These are phyloP conservation scores for Naganishia onofrii DNA, from an alignment of 768 basidiomycete species.

Conservation along the genomic window DNA sequence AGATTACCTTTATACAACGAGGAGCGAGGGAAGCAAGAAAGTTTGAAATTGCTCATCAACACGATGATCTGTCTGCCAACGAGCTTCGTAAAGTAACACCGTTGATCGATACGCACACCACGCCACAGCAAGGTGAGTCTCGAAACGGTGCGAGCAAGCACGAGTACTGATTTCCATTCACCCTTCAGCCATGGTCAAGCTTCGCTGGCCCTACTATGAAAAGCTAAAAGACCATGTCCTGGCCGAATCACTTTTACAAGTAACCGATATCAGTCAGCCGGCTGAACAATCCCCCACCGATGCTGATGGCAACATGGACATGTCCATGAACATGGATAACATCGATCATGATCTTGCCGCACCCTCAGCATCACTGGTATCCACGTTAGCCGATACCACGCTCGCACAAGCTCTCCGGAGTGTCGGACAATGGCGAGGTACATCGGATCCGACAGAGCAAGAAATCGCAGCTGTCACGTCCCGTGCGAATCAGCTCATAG, in stretches of 20 bases:
- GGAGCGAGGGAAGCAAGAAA: constrained; percentile 9
- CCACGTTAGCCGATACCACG: constrained; percentile 8
- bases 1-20: constrained; percentile 14
- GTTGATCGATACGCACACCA: not conserved
- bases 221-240: not conserved
- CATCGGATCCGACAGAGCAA: not conserved
- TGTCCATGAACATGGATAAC: not conserved
- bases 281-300: not conserved
- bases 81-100: constrained; percentile 8
- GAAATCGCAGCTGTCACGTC: constrained; percentile 7
- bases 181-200: constrained; percentile 1
- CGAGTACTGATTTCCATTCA: not conserved
- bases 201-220: constrained; percentile 16
- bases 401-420: constrained; percentile 3
- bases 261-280: not conserved
- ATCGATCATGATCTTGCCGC: not conserved
- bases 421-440: constrained; percentile 2
- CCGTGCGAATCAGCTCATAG: constrained; percentile 11
- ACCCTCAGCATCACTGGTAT: not conserved
- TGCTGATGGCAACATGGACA: constrained; percentile 8
- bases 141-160: too few species aligned
- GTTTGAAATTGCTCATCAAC: not conserved
- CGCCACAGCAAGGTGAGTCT: constrained; percentile 11
- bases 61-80: not conserved
- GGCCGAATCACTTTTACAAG: not conserved